phyloP scores from a whole-genome alignment of 2,329 filamentous ascomycete species.

The Fusarium tupiense region DNA sequence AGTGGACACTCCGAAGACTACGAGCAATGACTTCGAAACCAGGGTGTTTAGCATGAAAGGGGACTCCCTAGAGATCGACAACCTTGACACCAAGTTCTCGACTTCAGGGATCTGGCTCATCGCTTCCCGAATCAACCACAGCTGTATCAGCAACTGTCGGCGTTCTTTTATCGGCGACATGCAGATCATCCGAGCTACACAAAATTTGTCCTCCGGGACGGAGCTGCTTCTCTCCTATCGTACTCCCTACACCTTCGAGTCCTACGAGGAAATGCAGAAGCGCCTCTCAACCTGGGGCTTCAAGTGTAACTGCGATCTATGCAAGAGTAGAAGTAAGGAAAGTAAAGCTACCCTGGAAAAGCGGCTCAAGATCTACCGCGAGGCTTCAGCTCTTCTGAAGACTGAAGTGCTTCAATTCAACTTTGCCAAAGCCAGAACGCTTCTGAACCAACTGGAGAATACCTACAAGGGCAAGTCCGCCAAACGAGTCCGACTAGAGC shows the following conservation, averaged over 20 bases:
- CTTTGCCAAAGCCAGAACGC: background rate
- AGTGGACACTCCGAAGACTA: slow-evolving; percentile 50
- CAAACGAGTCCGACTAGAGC: background rate
- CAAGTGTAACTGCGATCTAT: slow-evolving; percentile 53
- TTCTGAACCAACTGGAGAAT: slow-evolving; percentile 36
- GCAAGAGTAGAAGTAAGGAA: slow-evolving; percentile 43
- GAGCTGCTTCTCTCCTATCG: slow-evolving; percentile 58
- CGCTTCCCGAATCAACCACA: slow-evolving; percentile 63
- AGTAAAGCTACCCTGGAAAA: slow-evolving; percentile 3
- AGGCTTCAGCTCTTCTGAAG: slow-evolving; percentile 6
- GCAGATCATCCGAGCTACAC: slow-evolving; percentile 58
- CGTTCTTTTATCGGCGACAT: slow-evolving; percentile 65
- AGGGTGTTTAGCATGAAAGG: background rate
- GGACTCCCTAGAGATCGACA: background rate
- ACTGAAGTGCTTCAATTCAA: background rate
- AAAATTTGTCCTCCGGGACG: slow-evolving; percentile 53
- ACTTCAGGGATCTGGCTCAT: slow-evolving; percentile 57
- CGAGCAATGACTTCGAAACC: background rate
- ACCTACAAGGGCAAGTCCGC: slow-evolving; percentile 29
- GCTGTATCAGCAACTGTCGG: slow-evolving; percentile 57
- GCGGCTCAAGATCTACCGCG: slow-evolving; percentile 19
- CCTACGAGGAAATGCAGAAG: slow-evolving; percentile 40
- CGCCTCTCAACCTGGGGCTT: slow-evolving; percentile 53
- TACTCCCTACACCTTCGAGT: slow-evolving; percentile 41
- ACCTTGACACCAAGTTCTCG: background rate